Base-by-base conservation (phyloP, 2,329 filamentous ascomycete species). In the Fusarium chlamydosporum region DNA sequence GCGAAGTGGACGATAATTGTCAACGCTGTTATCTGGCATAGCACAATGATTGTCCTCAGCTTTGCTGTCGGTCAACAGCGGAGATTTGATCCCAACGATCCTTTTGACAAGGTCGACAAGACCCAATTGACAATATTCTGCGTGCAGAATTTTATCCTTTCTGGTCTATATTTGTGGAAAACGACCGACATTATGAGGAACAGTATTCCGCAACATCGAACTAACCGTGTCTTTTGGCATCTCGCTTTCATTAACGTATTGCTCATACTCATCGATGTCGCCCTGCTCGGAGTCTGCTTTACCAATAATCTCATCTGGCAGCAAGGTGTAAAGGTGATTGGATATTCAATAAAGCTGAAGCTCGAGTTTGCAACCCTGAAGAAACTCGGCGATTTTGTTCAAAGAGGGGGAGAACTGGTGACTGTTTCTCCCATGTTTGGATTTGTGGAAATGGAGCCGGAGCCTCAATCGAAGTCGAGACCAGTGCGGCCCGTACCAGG, bases 191-290 rank as follows among this genome's bases (percentile, higher is more conserved):
- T 71, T 13, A 52, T 70, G 31, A 62, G 38, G 31, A 65, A 33
- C 29, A 60, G 54, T 31, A 41, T 33, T 13, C 29, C 60, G 3
- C 29, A 70, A 38, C 41, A 55, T 4, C 51, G 50, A 20, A 73
- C 61, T 16, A 54, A 53, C 26, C 60, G 56, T 16, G 59, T 70
- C 26, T 56, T 73, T n/a, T 65, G 62, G 56, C 68, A 70, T 20
- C 62, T 72, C 1, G 54, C 61, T 16, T 72, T 76, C 7, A 79
- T 82, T 20, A 84, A 85, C 59, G 61, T 82, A 13, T 35, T 80
- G 7, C 79, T 84, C 34, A 75, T 85, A 12, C 29, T 79, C 3
- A 78, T 85, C 72, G 82, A 85, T 56, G 59, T 83, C 20, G 70
- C 77, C 10, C 72, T 80, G 26, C 60, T 81, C 9, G 71, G 18